A percentile compares a stretch with the other conserved stretches of the same genome.
phyloP scores from a whole-genome alignment of 148 eudicot genomes.

The Gaultheria prostrata region DNA sequence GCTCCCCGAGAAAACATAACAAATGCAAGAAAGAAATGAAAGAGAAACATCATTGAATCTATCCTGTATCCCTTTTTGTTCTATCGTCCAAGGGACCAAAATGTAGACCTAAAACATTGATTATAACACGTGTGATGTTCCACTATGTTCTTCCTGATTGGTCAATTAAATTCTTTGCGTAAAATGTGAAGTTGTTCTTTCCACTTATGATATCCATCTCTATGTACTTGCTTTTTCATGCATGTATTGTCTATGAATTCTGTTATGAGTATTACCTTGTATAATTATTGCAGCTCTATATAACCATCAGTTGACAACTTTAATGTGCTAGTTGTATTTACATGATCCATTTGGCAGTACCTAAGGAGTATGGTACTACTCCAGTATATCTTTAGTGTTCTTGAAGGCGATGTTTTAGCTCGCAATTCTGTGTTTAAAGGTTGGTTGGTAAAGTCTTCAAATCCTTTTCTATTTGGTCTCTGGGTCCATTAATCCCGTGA shows the following conservation, averaged over 20 bases:
- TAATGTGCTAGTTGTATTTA: not conserved
- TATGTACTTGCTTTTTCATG: not conserved
- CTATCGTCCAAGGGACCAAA: not conserved
- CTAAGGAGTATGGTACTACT: conserved; percentile 62
- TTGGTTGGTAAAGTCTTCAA: conserved; percentile 10
- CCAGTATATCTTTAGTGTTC: conserved; percentile 62
- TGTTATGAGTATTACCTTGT: not conserved
- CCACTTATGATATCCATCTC: not conserved
- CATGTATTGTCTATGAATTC: not conserved
- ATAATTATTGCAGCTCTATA: not conserved
- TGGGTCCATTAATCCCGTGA: conserved; percentile 7
- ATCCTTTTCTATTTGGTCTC: not conserved
- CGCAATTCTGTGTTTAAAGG: conserved; percentile 57
- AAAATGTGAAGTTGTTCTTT: not conserved
- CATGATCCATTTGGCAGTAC: conserved; percentile 43
- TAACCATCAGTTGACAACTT: not conserved
- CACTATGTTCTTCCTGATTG: not conserved
- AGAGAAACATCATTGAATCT: not conserved
- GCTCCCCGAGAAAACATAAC: not conserved
- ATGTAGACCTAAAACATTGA: not conserved
- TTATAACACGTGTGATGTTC: not conserved
- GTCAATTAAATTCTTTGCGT: not conserved
- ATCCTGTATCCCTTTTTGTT: not conserved
- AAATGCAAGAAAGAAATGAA: not conserved
- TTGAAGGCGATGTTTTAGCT: conserved; percentile 73